These are phyloP conservation scores for Cornus kousa DNA, from an alignment of 148 eudicot genomes.

Conservation along the genomic window DNA sequence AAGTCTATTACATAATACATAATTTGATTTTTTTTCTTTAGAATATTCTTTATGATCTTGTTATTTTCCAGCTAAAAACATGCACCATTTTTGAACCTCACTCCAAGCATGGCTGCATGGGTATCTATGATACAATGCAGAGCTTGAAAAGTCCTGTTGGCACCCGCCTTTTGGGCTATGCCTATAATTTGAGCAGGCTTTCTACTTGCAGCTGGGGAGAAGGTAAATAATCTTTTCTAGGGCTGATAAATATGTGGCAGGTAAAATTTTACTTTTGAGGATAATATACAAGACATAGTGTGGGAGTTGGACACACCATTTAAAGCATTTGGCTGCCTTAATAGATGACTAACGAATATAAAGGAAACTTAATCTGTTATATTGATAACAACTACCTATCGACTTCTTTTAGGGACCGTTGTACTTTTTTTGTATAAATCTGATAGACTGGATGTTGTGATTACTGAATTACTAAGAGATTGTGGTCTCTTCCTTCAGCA, in stretches of 20 bases:
- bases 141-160: constrained; percentile 75
- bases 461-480: too few species aligned
- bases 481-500: too few species aligned
- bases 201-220: constrained; percentile 84
- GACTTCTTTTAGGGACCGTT: not conserved
- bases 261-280: not conserved
- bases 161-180: constrained; percentile 73
- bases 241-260: not conserved
- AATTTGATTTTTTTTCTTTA: not conserved
- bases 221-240: constrained; percentile 29
- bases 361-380: not conserved
- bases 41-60: not conserved
- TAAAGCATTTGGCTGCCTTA: not conserved
- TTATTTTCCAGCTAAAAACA: not conserved
- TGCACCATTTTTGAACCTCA: constrained; percentile 53
- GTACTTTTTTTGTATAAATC: too few species aligned
- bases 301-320: not conserved
- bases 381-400: not conserved
- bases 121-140: constrained; percentile 85
- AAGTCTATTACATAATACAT: not conserved
- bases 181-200: constrained; percentile 74
- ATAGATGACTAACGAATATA: not conserved
- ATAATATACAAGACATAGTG: not conserved
- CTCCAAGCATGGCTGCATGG: constrained; percentile 78
- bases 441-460: not conserved